Evolutionary conservation across 257 asterid genomes (phyloP), one percentile per base, ranked within the genome.

Genomic region (Primulina eburnea): DNA sequence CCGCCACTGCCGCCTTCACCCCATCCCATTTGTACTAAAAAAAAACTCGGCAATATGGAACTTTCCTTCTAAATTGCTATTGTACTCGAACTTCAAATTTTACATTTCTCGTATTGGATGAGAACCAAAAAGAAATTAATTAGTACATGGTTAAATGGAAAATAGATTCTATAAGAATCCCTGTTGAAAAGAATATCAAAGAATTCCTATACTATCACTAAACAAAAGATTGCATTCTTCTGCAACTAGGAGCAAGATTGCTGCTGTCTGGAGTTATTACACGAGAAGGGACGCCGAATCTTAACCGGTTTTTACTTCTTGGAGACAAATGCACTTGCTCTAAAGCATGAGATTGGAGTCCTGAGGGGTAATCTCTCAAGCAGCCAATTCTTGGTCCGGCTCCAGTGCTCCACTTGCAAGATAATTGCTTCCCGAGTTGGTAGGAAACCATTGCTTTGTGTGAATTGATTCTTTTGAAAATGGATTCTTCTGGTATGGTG

Each of bases 381-480:
- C 93, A 89, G 3, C 97, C 93, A 0, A 92, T 92, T 21, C 97
- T 74, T 0, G 97, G 97, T 14, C 97, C 97, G 1, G 96, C 97
- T 52, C 97, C 97, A 0, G 96, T 89, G 71, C 96, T 92, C 98
- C 98, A 92, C 80, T 68, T 87, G 82, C 88, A 84, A 5, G 96
- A 89, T 52, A 92, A 28, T 24, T 91, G 90, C 65, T 86, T 85
- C 61, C 92, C 95, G 18, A 91, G 43, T 69, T 92, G 96, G 70
- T 75, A 86, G 0, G 95, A 86, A 60, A 80, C 81, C 81, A 69
- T 73, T 21, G 74, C 92, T 72, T 86, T 89, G 79, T 82, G 94
- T 2, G 94, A 86, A 73, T 73, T 86, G 34, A 89, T 86, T 81
- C 89, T 84, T 34, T 76, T 81, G 7, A 84, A 70, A 71, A 91